These are phyloP conservation scores for Sordariomycetes sp. DNA, from an alignment of 2,329 filamentous ascomycete species.

Conservation along the genomic window DNA sequence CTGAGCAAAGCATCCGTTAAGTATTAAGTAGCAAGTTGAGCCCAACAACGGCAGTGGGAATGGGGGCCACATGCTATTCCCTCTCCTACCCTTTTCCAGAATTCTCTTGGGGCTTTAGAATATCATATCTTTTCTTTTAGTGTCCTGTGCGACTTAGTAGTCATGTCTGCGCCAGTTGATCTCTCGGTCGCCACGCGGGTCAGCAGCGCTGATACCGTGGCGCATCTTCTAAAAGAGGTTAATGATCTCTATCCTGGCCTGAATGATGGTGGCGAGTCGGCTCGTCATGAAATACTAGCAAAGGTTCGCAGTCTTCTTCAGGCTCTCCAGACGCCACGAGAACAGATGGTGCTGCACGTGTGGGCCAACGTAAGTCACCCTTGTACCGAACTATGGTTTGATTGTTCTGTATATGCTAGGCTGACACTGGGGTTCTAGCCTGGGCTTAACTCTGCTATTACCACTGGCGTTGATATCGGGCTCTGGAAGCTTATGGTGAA, in stretches of 20 bases:
- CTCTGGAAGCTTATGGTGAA: constrained; percentile 22
- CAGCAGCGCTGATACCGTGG: constrained; percentile 8
- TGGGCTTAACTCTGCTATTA: constrained; percentile 14
- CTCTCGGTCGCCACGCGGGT: constrained; percentile 9
- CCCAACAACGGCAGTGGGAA: too few species aligned
- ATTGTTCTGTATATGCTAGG: background rate
- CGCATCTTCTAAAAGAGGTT: constrained; percentile 7
- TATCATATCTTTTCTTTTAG: too few species aligned
- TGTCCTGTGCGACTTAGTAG: background rate
- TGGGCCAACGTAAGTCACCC: constrained; percentile 23
- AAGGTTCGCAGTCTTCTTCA: constrained; percentile 17
- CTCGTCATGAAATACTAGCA: constrained; percentile 16
- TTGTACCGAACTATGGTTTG: background rate
- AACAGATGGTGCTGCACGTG: constrained; percentile 29
- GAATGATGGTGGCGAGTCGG: constrained; percentile 6
- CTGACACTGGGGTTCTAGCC: constrained; percentile 9
- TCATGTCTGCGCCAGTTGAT: constrained; percentile 5
- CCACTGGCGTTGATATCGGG: constrained; percentile 20
- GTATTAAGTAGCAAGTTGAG: too few species aligned
- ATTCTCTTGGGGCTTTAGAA: too few species aligned
- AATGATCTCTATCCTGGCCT: background rate
- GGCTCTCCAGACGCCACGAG: constrained; percentile 27
- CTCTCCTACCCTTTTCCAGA: background rate
- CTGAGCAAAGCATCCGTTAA: too few species aligned
- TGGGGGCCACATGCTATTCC: background rate